Base-by-base conservation (phyloP, 2,329 filamentous ascomycete species). In the Apiospora marii region DNA sequence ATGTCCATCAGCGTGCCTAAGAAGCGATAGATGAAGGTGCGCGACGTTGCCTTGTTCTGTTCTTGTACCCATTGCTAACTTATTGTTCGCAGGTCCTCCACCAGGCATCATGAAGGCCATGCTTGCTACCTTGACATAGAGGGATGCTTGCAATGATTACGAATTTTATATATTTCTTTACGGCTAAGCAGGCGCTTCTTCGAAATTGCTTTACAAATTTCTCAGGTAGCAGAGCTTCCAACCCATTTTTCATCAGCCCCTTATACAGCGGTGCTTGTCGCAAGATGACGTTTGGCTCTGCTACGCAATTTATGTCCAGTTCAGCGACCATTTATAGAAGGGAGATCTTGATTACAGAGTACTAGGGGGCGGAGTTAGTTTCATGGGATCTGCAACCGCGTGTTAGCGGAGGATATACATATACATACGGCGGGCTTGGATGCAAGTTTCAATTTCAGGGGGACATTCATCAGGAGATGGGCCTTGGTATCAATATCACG, bases 1-100 rank as follows among this genome's bases (percentile, higher is more conserved):
- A 92, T 96, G 91, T 90, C 92, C 87, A 91, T 95, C 85, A 93
- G 93, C 86, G 89, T 94, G 83, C 93, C 93, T 80, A 91, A 91
- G 85, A 88, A 91, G 83, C 89, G 86, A 84, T 88, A 84, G 72
- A 72, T 79, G 80, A 87, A 87, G 85, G 86, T 87, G 84, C 82
- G 87, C 76, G 43, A 68, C 74, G 74, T 73, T 75, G 73, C 69
- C 73, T 70, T 70, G 71, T 71, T 10, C 13, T 41, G 12, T 37
- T 10, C 19, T 22, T 64, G 10, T 12, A 41, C 58, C 41, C 58
- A 3, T 64, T 64, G 72, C 69, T 19, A 41, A 43, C 30, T 14
- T 24, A 44, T 44, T 53, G 58, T 72, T 68, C 74, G 72, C 82
- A 93, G 92, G 88, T 78, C 91, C 92, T 68, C 88, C 89, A 74